phyloP scores from a whole-genome alignment of 108 stramenopile genomes.

The Cyclotella sp. region DNA sequence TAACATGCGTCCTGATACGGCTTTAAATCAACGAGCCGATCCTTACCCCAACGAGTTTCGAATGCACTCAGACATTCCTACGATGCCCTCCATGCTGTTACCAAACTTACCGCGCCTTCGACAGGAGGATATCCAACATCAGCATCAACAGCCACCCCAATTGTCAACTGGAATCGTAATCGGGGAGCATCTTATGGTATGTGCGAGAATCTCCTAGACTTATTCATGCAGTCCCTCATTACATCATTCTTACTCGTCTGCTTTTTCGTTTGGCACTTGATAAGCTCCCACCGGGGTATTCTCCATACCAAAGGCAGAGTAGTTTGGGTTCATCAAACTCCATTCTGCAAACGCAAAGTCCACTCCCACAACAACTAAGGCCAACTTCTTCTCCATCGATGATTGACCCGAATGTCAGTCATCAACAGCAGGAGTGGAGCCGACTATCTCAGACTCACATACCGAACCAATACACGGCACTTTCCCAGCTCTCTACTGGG shows the following conservation, averaged over 20 bases:
- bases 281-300: slow-evolving; percentile 29
- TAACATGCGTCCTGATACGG: background rate
- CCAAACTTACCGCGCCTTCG: background rate
- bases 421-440: slow-evolving; percentile 43
- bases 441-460: slow-evolving; percentile 19
- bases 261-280: too few species aligned
- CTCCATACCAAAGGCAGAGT: slow-evolving; percentile 29
- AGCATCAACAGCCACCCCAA: slow-evolving; percentile 11
- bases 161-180: background rate
- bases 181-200: background rate
- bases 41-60: background rate
- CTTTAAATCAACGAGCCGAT: slow-evolving; percentile 14
- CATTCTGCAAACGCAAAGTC: slow-evolving; percentile 10
- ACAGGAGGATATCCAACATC: slow-evolving; percentile 5
- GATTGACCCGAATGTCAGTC: slow-evolving; percentile 13
- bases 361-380: slow-evolving; percentile 2
- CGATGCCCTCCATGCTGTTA: slow-evolving; percentile 3
- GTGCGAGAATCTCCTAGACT: background rate
- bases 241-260: background rate
- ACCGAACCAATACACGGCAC: slow-evolving; percentile 37
- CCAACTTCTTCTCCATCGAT: slow-evolving; percentile 19
- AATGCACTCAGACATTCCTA: background rate
- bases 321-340: slow-evolving; percentile 21
- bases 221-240: background rate
- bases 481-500: slow-evolving; percentile 30